Conservation (phyloP, 169 alveolate genomes). For the Sarcocystis neurona region DNA sequence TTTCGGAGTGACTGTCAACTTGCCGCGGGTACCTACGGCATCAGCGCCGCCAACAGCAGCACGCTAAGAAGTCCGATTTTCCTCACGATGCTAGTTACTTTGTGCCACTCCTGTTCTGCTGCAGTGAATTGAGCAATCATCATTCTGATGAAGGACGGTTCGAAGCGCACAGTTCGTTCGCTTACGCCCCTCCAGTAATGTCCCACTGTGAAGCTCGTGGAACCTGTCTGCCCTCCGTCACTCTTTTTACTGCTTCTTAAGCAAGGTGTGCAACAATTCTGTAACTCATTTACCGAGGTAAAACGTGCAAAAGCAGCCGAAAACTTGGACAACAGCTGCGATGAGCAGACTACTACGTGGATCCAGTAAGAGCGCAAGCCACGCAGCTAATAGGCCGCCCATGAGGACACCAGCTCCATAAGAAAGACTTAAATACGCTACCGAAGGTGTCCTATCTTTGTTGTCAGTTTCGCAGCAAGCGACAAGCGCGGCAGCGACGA, state of each 20-base stretch:
- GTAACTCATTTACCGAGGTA: conserved; percentile 27
- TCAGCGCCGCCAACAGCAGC: background rate
- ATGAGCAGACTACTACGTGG: conserved; percentile 60
- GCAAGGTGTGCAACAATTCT: background rate
- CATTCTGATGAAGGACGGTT: too few relatives aligned
- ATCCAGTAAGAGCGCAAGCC: conserved; percentile 36
- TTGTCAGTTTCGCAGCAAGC: conserved; percentile 48
- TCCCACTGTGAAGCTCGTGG: conserved; percentile 19
- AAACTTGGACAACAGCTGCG: conserved; percentile 47
- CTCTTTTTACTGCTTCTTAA: background rate
- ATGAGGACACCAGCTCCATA: conserved; percentile 51
- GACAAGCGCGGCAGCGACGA: conserved; percentile 57
- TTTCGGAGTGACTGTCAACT: background rate
- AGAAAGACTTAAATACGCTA: conserved; percentile 58
- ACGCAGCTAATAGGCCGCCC: conserved; percentile 54
- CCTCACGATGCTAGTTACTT: background rate
- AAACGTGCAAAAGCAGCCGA: conserved; percentile 56
- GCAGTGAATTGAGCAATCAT: too few relatives aligned
- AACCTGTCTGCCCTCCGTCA: background rate
- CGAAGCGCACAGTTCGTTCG: too few relatives aligned
- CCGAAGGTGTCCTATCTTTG: conserved; percentile 39
- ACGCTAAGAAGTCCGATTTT: background rate
- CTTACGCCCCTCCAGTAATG: too few relatives aligned
- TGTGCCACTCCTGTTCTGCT: conserved; percentile 17
- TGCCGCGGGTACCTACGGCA: conserved; percentile 33